Evolutionary conservation across 2,329 filamentous ascomycete species (phyloP).

Genomic region (Trichoderma pleuroti): DNA sequence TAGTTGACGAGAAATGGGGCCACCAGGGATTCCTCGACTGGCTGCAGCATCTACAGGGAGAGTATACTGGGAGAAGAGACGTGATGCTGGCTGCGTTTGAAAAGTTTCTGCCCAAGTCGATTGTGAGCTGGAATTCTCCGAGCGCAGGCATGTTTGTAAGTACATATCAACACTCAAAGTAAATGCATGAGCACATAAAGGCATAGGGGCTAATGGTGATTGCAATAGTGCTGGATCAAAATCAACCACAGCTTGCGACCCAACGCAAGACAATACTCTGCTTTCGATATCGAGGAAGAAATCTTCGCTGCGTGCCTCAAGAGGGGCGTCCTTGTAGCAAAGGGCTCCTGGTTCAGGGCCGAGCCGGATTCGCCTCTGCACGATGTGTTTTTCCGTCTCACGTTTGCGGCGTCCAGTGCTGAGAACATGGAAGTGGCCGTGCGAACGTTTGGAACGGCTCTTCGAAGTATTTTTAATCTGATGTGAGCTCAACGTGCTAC

Average conservation of each 20-base stretch:
- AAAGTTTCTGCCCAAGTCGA: conserved; percentile 66
- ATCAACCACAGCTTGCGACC: conserved; percentile 67
- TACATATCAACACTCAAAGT: background rate
- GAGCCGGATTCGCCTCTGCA: conserved; percentile 58
- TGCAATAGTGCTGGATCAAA: conserved; percentile 63
- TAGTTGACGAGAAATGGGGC: conserved; percentile 92
- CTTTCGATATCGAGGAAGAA: conserved; percentile 73
- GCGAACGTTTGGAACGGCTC: conserved; percentile 67
- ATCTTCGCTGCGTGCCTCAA: conserved; percentile 77
- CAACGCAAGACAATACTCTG: conserved; percentile 45
- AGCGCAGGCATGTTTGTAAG: conserved; percentile 91
- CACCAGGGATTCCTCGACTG: conserved; percentile 86
- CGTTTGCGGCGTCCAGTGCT: conserved; percentile 75
- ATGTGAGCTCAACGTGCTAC: background rate
- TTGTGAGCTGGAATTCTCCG: conserved; percentile 77
- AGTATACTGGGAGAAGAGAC: conserved; percentile 78
- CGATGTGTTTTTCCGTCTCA: conserved; percentile 83
- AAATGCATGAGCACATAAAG: background rate
- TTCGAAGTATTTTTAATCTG: background rate
- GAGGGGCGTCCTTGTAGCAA: conserved; percentile 73
- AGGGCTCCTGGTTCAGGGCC: conserved; percentile 88
- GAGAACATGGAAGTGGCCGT: conserved; percentile 71
- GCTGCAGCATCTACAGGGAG: conserved; percentile 74
- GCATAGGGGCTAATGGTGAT: background rate
- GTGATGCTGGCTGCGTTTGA: conserved; percentile 77